Evolutionary conservation across 2,329 filamentous ascomycete species (phyloP).

Genomic region (Fusarium newnesense): DNA sequence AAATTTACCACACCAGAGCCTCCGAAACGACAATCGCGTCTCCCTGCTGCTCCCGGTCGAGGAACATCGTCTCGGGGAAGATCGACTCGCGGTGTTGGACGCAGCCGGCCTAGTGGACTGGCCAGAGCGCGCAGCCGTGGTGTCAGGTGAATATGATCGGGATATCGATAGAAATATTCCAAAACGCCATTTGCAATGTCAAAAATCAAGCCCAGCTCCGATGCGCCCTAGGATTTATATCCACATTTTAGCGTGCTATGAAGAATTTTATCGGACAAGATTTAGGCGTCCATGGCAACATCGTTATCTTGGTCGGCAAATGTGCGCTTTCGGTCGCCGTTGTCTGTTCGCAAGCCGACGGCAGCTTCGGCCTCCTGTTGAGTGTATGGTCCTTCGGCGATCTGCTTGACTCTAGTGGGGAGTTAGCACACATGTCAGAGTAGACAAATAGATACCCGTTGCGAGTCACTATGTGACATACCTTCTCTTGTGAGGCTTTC

Average conservation of each 20-base stretch:
- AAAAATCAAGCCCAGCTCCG: slow-evolving; percentile 18
- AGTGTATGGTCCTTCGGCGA: slow-evolving; percentile 86
- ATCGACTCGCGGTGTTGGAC: slow-evolving; percentile 39
- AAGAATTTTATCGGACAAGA: slow-evolving; percentile 7
- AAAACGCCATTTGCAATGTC: slow-evolving; percentile 30
- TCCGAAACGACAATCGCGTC: slow-evolving; percentile 55
- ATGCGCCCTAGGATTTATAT: slow-evolving; percentile 6
- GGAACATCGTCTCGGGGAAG: slow-evolving; percentile 50
- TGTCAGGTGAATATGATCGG: slow-evolving; percentile 50
- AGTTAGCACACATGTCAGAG: slow-evolving; percentile 33
- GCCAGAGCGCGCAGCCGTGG: slow-evolving; percentile 59
- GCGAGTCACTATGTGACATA: slow-evolving; percentile 18
- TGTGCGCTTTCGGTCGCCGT: slow-evolving; percentile 50
- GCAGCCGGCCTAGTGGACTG: slow-evolving; percentile 58
- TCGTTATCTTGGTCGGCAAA: slow-evolving; percentile 39
- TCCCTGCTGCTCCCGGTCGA: slow-evolving; percentile 55
- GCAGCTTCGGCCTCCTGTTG: slow-evolving; percentile 89
- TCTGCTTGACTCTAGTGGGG: slow-evolving; percentile 74
- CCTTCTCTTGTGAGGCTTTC: slow-evolving; percentile 95
- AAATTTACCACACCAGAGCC: slow-evolving; percentile 57
- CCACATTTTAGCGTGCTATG: neutral
- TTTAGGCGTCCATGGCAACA: slow-evolving; percentile 50
- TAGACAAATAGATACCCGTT: slow-evolving; percentile 9
- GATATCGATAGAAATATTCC: slow-evolving; percentile 15
- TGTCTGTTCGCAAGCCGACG: slow-evolving; percentile 76